Percentiles rank a stretch among this genome's conserved stretches.
These are phyloP conservation scores for Meyerozyma carpophila DNA, from an alignment of 1,139 yeast genomes.

Conservation along the genomic window DNA sequence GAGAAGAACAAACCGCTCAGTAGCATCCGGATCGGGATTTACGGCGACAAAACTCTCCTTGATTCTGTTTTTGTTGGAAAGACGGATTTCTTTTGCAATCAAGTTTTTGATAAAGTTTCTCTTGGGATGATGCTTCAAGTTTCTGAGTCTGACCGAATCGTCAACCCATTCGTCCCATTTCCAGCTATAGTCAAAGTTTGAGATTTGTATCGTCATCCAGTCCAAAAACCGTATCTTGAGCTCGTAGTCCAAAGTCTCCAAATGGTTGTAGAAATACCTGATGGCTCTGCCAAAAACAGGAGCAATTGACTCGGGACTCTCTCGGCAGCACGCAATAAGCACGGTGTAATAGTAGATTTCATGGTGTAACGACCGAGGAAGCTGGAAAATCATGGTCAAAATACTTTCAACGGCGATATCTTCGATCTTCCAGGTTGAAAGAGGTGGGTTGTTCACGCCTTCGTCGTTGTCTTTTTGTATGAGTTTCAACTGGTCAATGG, in stretches of 20 bases:
- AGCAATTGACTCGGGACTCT: slow-evolving; percentile 85
- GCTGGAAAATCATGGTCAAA: slow-evolving; percentile 67
- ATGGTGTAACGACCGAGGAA: slow-evolving; percentile 65
- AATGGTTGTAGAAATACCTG: slow-evolving; percentile 69
- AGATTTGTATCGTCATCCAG: slow-evolving; percentile 92
- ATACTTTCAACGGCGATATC: slow-evolving; percentile 85
- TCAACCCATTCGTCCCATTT: slow-evolving; percentile 94
- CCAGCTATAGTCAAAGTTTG: slow-evolving; percentile 95
- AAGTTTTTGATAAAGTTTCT: slow-evolving; percentile 71
- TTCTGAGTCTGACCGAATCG: slow-evolving; percentile 38
- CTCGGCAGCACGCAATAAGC: slow-evolving; percentile 84
- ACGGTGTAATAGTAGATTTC: slow-evolving; percentile 79
- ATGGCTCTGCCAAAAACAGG: slow-evolving; percentile 95
- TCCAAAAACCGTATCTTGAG: slow-evolving; percentile 68
- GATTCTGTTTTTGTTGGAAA: slow-evolving; percentile 66
- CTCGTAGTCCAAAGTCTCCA: slow-evolving; percentile 71
- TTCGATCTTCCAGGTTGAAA: slow-evolving; percentile 84
- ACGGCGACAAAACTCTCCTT: slow-evolving; percentile 65
- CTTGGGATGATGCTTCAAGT: slow-evolving; percentile 61
- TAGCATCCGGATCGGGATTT: slow-evolving; percentile 16
- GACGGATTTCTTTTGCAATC: slow-evolving; percentile 76
- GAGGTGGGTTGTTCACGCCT: slow-evolving; percentile 41
- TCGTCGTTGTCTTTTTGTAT: slow-evolving; percentile 33
- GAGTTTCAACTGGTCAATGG: slow-evolving; percentile 60
- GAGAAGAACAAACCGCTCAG: slow-evolving; percentile 21